Evolutionary conservation across 495 filamentous ascomycete species (phyloP), one percentile per base, ranked within the genome.

Genomic region (Cercophora scortea): DNA sequence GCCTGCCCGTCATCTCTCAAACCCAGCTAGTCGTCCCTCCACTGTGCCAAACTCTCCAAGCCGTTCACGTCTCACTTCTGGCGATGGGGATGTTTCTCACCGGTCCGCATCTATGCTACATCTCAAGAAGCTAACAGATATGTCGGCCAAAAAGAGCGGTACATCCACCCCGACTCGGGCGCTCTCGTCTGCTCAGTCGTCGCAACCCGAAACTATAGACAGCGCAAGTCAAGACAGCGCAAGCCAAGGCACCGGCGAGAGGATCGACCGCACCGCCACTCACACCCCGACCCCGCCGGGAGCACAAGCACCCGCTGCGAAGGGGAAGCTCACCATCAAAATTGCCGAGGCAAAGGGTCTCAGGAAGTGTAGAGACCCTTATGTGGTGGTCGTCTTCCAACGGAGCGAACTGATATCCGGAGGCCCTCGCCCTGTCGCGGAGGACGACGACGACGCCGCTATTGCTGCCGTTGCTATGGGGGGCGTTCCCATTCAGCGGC

Each of bases 321-420:
- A 87, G 64, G 93, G 93, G 25, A 95, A 95, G 66, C 76, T 98
- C 16, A 86, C 86, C 33, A 87, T 98, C 50, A 88, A 85, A 55
- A 91, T 98, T 33, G 73, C 81, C 50, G 88, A 95, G 69, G 93
- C 85, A 34, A 79, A 88, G 59, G 89, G 88, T 3, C 69, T 98
- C 25, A 79, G 85, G 47, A 87, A 84, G 10, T 89, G 90, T 63
- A 79, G 81, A 39, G 86, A 95, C 61, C 93, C 93, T 2, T 98
- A 97, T 62, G 90, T 95, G 17, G 90, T 98, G 12, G 95, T 90
- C 41, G 91, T 95, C 19, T 98, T 96, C 61, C 93, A 98, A 64
- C 88, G 88, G 68, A 93, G 91, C 60, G 94, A 98, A 64, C 86
- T 91, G 58, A 95, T 98, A 47, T 96, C 93, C 9, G 87, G 84